These are phyloP conservation scores for Podaxis carcinomalis DNA, from an alignment of 768 basidiomycete genomes.

Conservation along the genomic window DNA sequence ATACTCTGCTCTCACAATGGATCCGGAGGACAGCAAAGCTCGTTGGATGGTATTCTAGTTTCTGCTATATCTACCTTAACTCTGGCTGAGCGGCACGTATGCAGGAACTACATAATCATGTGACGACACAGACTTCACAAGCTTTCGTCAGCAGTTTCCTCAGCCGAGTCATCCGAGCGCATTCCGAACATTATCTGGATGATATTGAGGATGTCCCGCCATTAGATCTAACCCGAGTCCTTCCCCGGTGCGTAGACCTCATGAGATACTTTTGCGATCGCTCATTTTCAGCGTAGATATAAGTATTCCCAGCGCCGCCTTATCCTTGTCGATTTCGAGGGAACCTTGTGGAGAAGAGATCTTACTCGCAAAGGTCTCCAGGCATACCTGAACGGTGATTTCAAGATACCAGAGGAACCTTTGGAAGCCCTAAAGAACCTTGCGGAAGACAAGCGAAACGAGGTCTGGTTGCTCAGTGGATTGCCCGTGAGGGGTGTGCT, in stretches of 20 bases:
- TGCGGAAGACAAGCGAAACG: slow-evolving; percentile 60
- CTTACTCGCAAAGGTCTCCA: slow-evolving; percentile 40
- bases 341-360: slow-evolving; percentile 70
- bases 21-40: slow-evolving; percentile 61
- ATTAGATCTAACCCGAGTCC: slow-evolving; percentile 41
- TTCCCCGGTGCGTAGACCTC: slow-evolving; percentile 29
- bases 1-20: slow-evolving; percentile 65
- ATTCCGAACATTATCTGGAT: slow-evolving; percentile 52
- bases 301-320: slow-evolving; percentile 62
- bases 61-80: neutral
- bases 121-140: slow-evolving; percentile 83
- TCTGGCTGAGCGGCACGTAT: neutral
- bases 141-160: slow-evolving; percentile 79
- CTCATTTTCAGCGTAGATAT: slow-evolving; percentile 33
- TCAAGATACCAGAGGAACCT: slow-evolving; percentile 35
- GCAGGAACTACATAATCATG: slow-evolving; percentile 78
- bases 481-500: slow-evolving; percentile 59
- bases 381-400: slow-evolving; percentile 15
- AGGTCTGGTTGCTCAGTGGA: slow-evolving; percentile 82
- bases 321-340: slow-evolving; percentile 75
- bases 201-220: slow-evolving; percentile 22
- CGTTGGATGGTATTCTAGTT: slow-evolving; percentile 60
- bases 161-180: slow-evolving; percentile 65
- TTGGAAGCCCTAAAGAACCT: slow-evolving; percentile 53
- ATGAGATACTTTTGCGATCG: neutral